Evolutionary conservation across 169 alveolate genomes (phyloP).

Genomic region (Eimeria mitis): DNA sequence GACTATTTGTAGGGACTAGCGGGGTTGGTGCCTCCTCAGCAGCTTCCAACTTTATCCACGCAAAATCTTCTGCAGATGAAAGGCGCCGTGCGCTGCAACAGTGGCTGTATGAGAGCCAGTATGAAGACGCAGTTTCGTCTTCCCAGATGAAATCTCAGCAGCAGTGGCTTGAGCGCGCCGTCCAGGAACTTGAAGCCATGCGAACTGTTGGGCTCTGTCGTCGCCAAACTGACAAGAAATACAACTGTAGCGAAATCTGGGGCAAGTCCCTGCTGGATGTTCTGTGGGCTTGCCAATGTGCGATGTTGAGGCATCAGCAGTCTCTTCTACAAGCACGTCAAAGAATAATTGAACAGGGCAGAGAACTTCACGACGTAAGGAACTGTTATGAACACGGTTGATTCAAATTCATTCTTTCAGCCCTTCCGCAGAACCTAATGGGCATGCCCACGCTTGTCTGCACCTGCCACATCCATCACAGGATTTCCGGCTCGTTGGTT

Average conservation of each 20-base stretch:
- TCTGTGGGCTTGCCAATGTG: conserved; percentile 68
- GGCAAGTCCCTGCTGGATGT: conserved; percentile 60
- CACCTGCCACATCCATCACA: background rate
- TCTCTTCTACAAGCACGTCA: conserved; percentile 32
- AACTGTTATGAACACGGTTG: background rate
- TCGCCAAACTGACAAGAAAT: conserved; percentile 16
- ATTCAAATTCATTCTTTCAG: background rate
- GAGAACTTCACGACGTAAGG: conserved; percentile 32
- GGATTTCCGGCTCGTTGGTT: background rate
- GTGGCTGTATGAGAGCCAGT: conserved; percentile 70
- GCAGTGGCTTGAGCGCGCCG: conserved; percentile 8
- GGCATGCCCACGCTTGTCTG: background rate
- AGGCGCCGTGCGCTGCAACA: conserved; percentile 66
- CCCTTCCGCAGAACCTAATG: background rate
- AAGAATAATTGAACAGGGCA: conserved; percentile 26
- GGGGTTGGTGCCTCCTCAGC: background rate
- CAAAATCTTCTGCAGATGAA: background rate
- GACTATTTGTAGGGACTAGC: background rate
- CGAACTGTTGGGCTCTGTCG: conserved; percentile 53
- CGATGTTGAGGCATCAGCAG: conserved; percentile 44
- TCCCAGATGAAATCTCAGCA: conserved; percentile 28
- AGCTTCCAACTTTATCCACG: background rate
- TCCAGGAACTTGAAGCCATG: conserved; percentile 48
- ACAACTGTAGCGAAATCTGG: background rate
- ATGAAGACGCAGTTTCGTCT: conserved; percentile 32